Evolutionary conservation across 176 grass and related monocot genomes (phyloP).

Genomic region (Phragmites australis): DNA sequence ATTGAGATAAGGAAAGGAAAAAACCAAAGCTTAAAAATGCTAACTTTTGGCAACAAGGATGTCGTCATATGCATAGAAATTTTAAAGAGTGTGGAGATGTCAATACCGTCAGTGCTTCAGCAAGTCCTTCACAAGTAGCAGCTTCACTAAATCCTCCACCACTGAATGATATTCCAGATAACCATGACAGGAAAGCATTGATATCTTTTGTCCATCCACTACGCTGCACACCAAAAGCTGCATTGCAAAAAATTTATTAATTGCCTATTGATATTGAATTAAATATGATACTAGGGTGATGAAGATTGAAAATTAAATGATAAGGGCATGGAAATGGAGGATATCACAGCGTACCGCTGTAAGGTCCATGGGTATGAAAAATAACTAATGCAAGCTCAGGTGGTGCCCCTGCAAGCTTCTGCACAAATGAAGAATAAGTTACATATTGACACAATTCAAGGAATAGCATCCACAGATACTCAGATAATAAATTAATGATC

Average conservation of each 20-base stretch:
- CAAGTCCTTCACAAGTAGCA: conserved; percentile 83
- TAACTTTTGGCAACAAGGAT: background rate
- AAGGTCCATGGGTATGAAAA: conserved; percentile 77
- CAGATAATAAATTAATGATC: background rate
- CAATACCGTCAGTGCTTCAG: conserved; percentile 79
- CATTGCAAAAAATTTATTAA: conserved; percentile 27
- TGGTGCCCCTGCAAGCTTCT: conserved; percentile 57
- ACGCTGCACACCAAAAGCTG: conserved; percentile 77
- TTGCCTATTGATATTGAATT: conserved; percentile 1
- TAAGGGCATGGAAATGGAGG: conserved; percentile 15
- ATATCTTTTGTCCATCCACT: conserved; percentile 95
- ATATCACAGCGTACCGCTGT: conserved; percentile 55
- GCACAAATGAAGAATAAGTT: conserved; percentile 29
- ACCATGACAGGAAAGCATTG: conserved; percentile 70
- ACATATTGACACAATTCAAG: conserved; percentile 7
- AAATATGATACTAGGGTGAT: conserved; percentile 4
- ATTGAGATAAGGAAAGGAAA: background rate
- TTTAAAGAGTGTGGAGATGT: background rate
- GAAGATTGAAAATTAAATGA: conserved; percentile 5
- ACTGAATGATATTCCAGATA: conserved; percentile 77
- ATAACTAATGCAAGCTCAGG: conserved; percentile 82
- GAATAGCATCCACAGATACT: conserved; percentile 9
- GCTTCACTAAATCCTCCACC: conserved; percentile 83
- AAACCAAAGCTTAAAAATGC: background rate
- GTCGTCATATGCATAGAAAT: background rate